phyloP scores from a whole-genome alignment of 345 rosid genomes.

The Lumnitzera littorea region DNA sequence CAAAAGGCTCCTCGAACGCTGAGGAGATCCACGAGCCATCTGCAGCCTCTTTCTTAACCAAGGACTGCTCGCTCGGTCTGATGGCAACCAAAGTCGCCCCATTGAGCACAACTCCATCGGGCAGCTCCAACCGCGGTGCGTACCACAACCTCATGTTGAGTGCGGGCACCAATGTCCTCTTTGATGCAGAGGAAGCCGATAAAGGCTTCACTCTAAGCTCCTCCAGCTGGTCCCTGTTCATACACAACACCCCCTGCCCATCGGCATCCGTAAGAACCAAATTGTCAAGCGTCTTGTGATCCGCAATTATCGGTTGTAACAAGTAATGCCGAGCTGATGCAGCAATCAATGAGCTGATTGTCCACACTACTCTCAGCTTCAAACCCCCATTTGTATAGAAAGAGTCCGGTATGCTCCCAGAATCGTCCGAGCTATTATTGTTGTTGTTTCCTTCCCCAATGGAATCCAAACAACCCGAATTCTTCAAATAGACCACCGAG shows the following conservation, averaged over 20 bases:
- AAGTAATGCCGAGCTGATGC: constrained; percentile 90
- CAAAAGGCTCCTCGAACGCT: constrained; percentile 84
- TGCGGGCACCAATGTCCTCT: constrained; percentile 93
- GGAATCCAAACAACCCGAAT: constrained; percentile 14
- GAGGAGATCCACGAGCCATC: constrained; percentile 76
- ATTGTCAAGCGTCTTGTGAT: constrained; percentile 78
- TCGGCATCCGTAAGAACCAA: constrained; percentile 78
- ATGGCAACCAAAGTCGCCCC: constrained; percentile 98
- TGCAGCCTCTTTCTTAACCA: constrained; percentile 48
- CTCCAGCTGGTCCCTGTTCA: constrained; percentile 86
- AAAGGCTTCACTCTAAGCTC: constrained; percentile 87
- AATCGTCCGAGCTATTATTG: constrained; percentile 37
- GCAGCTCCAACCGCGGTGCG: constrained; percentile 76
- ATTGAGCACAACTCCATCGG: constrained; percentile 67
- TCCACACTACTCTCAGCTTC: constrained; percentile 94
- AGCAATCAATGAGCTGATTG: constrained; percentile 86
- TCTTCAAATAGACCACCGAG: constrained; percentile 30
- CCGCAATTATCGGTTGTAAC: constrained; percentile 80
- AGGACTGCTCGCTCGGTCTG: constrained; percentile 66
- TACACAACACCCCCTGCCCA: constrained; percentile 89
- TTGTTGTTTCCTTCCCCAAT: constrained; percentile 17
- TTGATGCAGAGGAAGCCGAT: constrained; percentile 81
- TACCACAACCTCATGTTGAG: constrained; percentile 96
- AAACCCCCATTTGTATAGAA: constrained; percentile 90
- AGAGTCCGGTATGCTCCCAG: constrained; percentile 85